phyloP scores from a whole-genome alignment of 2,329 filamentous ascomycete genomes.

The Fonsecaea monophora region DNA sequence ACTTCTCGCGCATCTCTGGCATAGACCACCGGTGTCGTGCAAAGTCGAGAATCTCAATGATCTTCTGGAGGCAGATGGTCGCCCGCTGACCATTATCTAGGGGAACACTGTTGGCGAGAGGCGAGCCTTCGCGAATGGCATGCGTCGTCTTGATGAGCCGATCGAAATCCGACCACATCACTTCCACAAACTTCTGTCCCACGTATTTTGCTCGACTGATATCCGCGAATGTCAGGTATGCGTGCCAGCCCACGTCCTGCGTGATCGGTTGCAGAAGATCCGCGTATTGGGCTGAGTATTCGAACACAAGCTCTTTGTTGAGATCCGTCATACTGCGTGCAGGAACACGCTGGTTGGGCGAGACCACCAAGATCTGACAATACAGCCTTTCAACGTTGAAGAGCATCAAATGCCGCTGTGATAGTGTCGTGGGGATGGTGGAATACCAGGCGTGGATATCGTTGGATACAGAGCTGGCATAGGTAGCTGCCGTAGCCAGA shows the following conservation, averaged over 20 bases:
- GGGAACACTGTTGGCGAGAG: constrained; percentile 20
- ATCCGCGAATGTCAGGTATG: constrained; percentile 85
- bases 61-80: constrained; percentile 35
- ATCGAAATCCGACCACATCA: constrained; percentile 62
- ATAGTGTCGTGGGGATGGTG: constrained; percentile 70
- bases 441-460: constrained; percentile 80
- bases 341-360: constrained; percentile 76
- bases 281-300: constrained; percentile 83
- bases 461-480: constrained; percentile 50
- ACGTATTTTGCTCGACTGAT: constrained; percentile 81
- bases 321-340: constrained; percentile 69
- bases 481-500: constrained; percentile 68
- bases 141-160: constrained; percentile 45
- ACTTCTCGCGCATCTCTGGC: constrained; percentile 35
- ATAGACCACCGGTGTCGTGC: constrained; percentile 38
- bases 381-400: constrained; percentile 91
- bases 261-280: constrained; percentile 74
- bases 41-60: constrained; percentile 38
- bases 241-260: constrained; percentile 63
- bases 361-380: constrained; percentile 87
- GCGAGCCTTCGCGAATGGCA: constrained; percentile 23
- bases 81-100: constrained; percentile 38
- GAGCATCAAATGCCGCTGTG: constrained; percentile 71
- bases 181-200: constrained; percentile 63
- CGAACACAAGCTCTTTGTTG: constrained; percentile 81